Evolutionary conservation across 2,329 filamentous ascomycete species (phyloP), one percentile per base, ranked within the genome.

Genomic region (Hymenoscyphus fructigenus): DNA sequence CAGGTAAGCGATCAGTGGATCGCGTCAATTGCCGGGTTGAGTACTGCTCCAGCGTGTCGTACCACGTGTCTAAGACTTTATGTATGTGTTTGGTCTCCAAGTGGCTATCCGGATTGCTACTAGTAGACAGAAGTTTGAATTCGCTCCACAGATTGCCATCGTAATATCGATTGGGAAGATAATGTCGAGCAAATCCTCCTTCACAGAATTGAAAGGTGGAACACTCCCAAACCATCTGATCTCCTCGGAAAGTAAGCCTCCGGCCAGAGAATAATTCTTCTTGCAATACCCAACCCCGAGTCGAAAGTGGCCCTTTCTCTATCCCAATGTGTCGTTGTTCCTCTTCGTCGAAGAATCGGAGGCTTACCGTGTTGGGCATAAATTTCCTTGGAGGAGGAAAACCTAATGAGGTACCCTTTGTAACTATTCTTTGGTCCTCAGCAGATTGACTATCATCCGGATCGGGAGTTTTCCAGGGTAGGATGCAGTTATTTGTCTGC

Each of bases 221-320:
- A 29, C 62, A 63, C 4, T 55, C 41, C 41, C 55, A 60, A 17
- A 23, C 34, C 12, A 63, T 14, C 14, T 56, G 41, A 23, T 59
- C 32, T 29, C 20, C 28, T 12, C 28, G n/a, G 23, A 55, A 63
- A n/a, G 26, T 29, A 17, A 63, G 57, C 15, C 50, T 53, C 17
- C 62, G 56, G 15, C 17, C 20, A 26, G 62, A 55, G 4, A 63
- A 38, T 23, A 59, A 26, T 17, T 56, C 26, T 55, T 63, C 62
- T 32, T 63, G 62, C 15, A 63, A 50, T 2, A 44, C 55, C 57
- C 62, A 63, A 14, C 57, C 62, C 15, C 62, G 57, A 10, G 44
- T 17, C 15, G 10, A 17, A 32, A 61, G 41, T 7, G 36, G 41
- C 20, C 20, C n/a, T 38, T 32, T 12, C 26, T 55, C 62, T 20